Conservation (phyloP, 768 basidiomycete genomes). For the Xerocomus potaroensis region DNA sequence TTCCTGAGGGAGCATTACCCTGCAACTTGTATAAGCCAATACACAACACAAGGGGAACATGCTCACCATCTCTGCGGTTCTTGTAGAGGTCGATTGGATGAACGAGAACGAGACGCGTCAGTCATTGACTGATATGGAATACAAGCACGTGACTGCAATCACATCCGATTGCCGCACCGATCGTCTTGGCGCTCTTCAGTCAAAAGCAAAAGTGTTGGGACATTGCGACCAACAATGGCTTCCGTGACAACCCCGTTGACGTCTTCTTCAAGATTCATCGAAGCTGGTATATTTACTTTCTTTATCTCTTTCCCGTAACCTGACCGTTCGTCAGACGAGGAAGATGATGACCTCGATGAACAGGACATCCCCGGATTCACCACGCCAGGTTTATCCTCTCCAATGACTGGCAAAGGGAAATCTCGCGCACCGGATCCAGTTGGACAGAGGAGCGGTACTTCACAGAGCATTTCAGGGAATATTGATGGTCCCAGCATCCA, state of each 20-base stretch:
- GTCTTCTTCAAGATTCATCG: slow-evolving; percentile 72
- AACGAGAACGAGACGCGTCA: slow-evolving; percentile 58
- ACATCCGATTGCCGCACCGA: slow-evolving; percentile 6
- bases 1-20: slow-evolving; percentile 75
- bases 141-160: slow-evolving; percentile 20
- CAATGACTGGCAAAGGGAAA: slow-evolving; percentile 64
- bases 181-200: not conserved
- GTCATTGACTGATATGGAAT: slow-evolving; percentile 37
- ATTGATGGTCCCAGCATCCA: slow-evolving; percentile 53
- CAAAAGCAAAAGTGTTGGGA: not conserved
- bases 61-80: slow-evolving; percentile 23
- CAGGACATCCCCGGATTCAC: slow-evolving; percentile 77
- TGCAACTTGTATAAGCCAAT: slow-evolving; percentile 27
- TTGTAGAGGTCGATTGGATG: slow-evolving; percentile 1
- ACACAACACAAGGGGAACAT: not conserved
- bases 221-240: slow-evolving; percentile 16
- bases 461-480: slow-evolving; percentile 58
- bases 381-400: slow-evolving; percentile 52
- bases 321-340: slow-evolving; percentile 43
- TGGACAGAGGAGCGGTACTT: slow-evolving; percentile 36
- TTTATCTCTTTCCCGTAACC: not conserved
- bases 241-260: slow-evolving; percentile 46
- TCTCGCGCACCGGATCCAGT: slow-evolving; percentile 55
- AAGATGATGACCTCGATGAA: slow-evolving; percentile 79
- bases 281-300: slow-evolving; percentile 53